These are phyloP conservation scores for Ilyonectria mors-panacis DNA, from an alignment of 2,329 filamentous ascomycete genomes.

Conservation along the genomic window DNA sequence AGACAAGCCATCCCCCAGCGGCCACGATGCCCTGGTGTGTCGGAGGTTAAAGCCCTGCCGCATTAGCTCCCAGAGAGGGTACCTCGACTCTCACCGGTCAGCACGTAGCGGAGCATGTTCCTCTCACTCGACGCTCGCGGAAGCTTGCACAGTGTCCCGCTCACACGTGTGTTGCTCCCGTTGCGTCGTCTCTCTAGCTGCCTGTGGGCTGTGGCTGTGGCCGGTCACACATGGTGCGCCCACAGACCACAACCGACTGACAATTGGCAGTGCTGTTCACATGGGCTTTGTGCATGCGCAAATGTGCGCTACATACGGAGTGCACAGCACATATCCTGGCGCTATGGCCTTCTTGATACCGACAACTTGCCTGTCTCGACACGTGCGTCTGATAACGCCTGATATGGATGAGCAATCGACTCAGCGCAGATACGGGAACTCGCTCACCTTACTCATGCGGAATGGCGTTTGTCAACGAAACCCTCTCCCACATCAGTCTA, in stretches of 20 bases:
- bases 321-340: slow-evolving; percentile 21
- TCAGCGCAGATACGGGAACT: slow-evolving; percentile 14
- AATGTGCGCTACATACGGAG: background rate
- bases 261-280: slow-evolving; percentile 29
- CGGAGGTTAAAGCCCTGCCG: slow-evolving; percentile 41
- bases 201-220: slow-evolving; percentile 14
- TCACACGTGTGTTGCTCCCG: slow-evolving; percentile 37
- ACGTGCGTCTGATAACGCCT: slow-evolving; percentile 31
- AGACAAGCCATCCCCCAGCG: slow-evolving; percentile 32
- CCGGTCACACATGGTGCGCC: slow-evolving; percentile 20
- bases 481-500: slow-evolving; percentile 2
- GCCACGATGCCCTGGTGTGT: slow-evolving; percentile 40
- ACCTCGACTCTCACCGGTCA: slow-evolving; percentile 40
- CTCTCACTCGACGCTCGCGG: slow-evolving; percentile 39
- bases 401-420: slow-evolving; percentile 21
- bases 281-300: slow-evolving; percentile 24
- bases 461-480: slow-evolving; percentile 31
- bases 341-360: slow-evolving; percentile 21
- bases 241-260: slow-evolving; percentile 18
- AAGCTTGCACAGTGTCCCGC: slow-evolving; percentile 43
- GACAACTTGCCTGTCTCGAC: slow-evolving; percentile 38
- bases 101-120: slow-evolving; percentile 31
- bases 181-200: slow-evolving; percentile 28
- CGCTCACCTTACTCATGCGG: slow-evolving; percentile 27
- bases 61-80: slow-evolving; percentile 43